These are phyloP conservation scores for Gliomastix tumulicola DNA, from an alignment of 2,329 filamentous ascomycete genomes.

Conservation along the genomic window DNA sequence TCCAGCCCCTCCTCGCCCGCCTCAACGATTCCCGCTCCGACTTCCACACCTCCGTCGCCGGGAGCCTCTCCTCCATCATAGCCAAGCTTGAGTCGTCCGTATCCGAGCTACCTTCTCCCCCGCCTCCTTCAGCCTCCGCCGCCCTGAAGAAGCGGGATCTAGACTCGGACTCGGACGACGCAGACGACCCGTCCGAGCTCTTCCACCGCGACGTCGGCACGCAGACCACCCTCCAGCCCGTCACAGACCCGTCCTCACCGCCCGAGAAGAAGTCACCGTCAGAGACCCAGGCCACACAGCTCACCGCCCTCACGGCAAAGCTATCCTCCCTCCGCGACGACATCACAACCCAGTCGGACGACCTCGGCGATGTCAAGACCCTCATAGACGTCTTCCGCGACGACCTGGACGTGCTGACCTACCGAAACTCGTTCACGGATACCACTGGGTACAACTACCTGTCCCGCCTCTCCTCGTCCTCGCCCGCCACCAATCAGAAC, in stretches of 20 bases:
- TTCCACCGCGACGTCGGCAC: constrained; percentile 78
- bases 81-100: constrained; percentile 48
- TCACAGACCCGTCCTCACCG: not conserved
- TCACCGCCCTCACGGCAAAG: constrained; percentile 33
- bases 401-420: constrained; percentile 57
- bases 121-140: constrained; percentile 5
- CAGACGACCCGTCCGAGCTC: constrained; percentile 65
- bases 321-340: constrained; percentile 35
- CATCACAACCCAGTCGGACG: constrained; percentile 35
- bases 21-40: constrained; percentile 45
- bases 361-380: constrained; percentile 42
- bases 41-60: constrained; percentile 40
- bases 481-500: no score
- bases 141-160: constrained; percentile 11
- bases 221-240: constrained; percentile 51
- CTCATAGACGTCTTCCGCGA: constrained; percentile 53
- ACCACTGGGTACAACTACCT: constrained; percentile 1
- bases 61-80: constrained; percentile 37
- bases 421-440: constrained; percentile 25
- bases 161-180: constrained; percentile 23
- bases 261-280: constrained; percentile 18
- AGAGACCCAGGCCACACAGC: constrained; percentile 30
- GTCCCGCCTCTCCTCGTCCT: not conserved
- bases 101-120: constrained; percentile 47
- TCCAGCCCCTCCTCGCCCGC: constrained; percentile 53